Evolutionary conservation across 495 filamentous ascomycete species (phyloP), one percentile per base, ranked within the genome.

Genomic region (Talaromyces wortmannii): DNA sequence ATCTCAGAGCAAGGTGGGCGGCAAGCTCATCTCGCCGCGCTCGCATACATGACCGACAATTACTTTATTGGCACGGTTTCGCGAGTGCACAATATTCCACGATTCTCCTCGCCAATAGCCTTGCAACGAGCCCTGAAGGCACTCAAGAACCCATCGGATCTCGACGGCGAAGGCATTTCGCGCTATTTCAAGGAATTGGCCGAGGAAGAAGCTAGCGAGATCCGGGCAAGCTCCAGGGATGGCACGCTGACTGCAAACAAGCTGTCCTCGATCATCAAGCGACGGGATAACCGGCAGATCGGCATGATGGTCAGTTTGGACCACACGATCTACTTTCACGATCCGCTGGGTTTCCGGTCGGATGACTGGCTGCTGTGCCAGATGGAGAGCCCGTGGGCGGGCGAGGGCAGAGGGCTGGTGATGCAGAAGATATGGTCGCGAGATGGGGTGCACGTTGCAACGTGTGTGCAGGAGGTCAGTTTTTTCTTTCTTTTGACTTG

Each of bases 251-350:
- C 45, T 6, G 31, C 48, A 18, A 45, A 50, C 31, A 50, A 51
- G 15, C 33, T 50, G 8, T 59, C 43, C 4, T 53, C 52, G 8
- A 53, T 53, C 12, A 53, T 53, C 40, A 53, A 53, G 52, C 43
- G 42, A 11, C 44, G 44, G 17, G 52, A 53, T 46, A 53, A 16
- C 17, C n/a, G 52, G 29, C 36, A 55, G 62, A 73, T 98, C 13
- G 90, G 94, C 8, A 97, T 98, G 92, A 92, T 97, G 88, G 91
- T 97, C 54, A 91, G 86, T 53, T 72, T 98, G 17, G 94, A 98
- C 67, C 90, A 94, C 71, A 87, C 84, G 3, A 96, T 98, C 45
- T 96, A 95, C 68, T 98, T 98, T 71, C 95, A 98, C 62, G 84
- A 87, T 60, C 89, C 90, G 42, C 72, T 77, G 59, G 80, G 79